These are phyloP conservation scores for Xylariaceae sp. DNA, from an alignment of 2,329 filamentous ascomycete species.

Conservation along the genomic window DNA sequence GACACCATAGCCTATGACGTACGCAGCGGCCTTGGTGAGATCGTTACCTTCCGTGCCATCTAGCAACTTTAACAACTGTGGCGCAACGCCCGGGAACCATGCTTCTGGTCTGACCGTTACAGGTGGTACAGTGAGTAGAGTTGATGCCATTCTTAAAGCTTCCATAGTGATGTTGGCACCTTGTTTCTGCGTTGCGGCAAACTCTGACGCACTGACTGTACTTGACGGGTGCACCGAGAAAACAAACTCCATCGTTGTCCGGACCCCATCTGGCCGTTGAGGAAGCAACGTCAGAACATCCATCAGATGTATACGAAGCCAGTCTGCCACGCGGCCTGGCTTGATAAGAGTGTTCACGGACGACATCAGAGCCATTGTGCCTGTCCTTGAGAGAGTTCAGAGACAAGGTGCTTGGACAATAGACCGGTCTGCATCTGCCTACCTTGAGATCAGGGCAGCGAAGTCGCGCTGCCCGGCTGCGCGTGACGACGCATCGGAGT, in stretches of 20 bases:
- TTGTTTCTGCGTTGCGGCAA: constrained; percentile 46
- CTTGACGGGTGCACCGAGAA: constrained; percentile 63
- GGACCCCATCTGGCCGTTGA: constrained; percentile 59
- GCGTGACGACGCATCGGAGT: constrained; percentile 30
- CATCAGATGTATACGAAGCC: constrained; percentile 56
- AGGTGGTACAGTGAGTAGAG: constrained; percentile 58
- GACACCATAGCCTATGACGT: constrained; percentile 64
- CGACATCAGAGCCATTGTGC: constrained; percentile 50
- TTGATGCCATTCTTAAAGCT: constrained; percentile 60
- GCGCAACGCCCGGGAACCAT: constrained; percentile 59
- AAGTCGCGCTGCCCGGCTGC: constrained; percentile 38
- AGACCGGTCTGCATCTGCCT: constrained; percentile 19
- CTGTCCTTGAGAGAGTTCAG: constrained; percentile 38
- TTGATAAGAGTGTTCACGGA: constrained; percentile 61
- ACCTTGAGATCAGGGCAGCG: constrained; percentile 47
- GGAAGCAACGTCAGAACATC: constrained; percentile 58
- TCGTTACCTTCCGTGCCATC: constrained; percentile 58
- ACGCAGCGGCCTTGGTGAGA: constrained; percentile 55
- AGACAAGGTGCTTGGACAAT: constrained; percentile 14
- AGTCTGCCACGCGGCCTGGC: constrained; percentile 53
- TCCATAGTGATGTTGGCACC: constrained; percentile 65
- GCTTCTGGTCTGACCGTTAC: constrained; percentile 46
- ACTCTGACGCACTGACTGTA: constrained; percentile 37
- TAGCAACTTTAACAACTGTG: constrained; percentile 58
- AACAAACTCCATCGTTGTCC: constrained; percentile 66